A percentile compares a stretch with the other conserved stretches of the same genome.
Conservation (phyloP, 495 filamentous ascomycete genomes). For the Xylaria venustula region DNA sequence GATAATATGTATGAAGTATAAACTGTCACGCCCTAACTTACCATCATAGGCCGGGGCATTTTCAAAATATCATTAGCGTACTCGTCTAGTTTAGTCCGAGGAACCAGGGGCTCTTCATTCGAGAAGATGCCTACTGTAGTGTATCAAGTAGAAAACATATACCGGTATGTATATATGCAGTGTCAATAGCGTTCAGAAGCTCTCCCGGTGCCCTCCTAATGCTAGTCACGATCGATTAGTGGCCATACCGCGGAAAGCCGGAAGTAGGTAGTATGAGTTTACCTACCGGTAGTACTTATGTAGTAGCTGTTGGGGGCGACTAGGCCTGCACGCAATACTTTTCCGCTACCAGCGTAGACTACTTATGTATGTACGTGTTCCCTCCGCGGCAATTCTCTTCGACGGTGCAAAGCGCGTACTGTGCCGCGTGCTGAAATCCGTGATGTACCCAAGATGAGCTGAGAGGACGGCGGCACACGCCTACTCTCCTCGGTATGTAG, state of each 20-base stretch:
- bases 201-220: neutral
- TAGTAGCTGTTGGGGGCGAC: neutral
- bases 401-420: slow-evolving; percentile 2
- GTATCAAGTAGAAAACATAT: too few relatives aligned
- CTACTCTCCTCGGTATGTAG: too few relatives aligned
- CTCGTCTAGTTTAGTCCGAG: neutral
- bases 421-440: neutral
- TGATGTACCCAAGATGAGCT: neutral
- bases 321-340: slow-evolving; percentile 15
- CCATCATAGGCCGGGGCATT: neutral
- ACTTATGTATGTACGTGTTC: too few relatives aligned
- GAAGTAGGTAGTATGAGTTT: slow-evolving; percentile 8
- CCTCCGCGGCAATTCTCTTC: too few relatives aligned
- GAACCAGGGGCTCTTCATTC: too few relatives aligned
- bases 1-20: slow-evolving; percentile 5
- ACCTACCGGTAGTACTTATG: too few relatives aligned
- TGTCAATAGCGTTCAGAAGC: neutral
- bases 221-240: slow-evolving; percentile 14
- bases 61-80: neutral
- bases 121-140: too few relatives aligned
- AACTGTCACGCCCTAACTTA: neutral
- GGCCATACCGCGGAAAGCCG: slow-evolving; percentile 17
- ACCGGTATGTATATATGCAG: too few relatives aligned
- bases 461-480: neutral
- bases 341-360: neutral